A percentile compares a stretch with the other conserved stretches of the same genome.
Conservation (phyloP, 352 stramenopile species). For the Thalassiosira mediterranea region DNA sequence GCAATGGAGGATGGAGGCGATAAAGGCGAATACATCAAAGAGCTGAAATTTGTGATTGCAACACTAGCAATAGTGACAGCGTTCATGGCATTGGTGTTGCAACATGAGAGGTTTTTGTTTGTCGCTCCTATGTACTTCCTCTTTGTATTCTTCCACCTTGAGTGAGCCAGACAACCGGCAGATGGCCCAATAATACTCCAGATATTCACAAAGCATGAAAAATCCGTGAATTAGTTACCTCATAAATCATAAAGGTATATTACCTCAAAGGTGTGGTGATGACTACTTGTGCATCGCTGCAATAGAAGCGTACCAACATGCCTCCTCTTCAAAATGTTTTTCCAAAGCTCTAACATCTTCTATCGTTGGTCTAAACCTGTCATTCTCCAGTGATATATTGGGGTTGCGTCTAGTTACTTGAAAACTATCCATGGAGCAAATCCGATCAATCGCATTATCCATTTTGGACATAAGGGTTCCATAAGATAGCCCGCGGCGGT, state of each 20-base stretch:
- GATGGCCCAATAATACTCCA: neutral
- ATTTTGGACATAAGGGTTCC: slow-evolving; percentile 13
- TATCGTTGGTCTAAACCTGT: slow-evolving; percentile 8
- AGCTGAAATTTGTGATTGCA: slow-evolving; percentile 10
- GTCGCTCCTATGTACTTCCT: slow-evolving; percentile 20
- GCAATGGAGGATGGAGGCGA: slow-evolving; percentile 2
- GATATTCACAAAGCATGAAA: slow-evolving; percentile 1
- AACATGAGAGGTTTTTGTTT: slow-evolving; percentile 11
- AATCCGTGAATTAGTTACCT: slow-evolving; percentile 3
- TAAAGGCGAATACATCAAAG: slow-evolving; percentile 7
- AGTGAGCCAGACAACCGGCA: neutral
- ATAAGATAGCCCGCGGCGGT: slow-evolving; percentile 8
- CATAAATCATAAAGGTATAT: too few species aligned
- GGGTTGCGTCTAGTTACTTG: slow-evolving; percentile 23
- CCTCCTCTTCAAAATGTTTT: slow-evolving; percentile 16
- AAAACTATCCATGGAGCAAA: slow-evolving; percentile 18
- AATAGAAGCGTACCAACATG: too few species aligned
- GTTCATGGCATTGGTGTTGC: slow-evolving; percentile 3
- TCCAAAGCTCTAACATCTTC: slow-evolving; percentile 11
- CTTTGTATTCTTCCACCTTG: slow-evolving; percentile 21
- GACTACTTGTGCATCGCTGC: too few species aligned
- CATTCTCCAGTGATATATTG: slow-evolving; percentile 8
- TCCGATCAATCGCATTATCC: slow-evolving; percentile 16
- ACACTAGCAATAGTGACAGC: slow-evolving; percentile 4
- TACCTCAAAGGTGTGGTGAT: too few species aligned